Evolutionary conservation across 257 asterid species (phyloP), one percentile per base, ranked within the genome.

Genomic region (Handroanthus guayacan): DNA sequence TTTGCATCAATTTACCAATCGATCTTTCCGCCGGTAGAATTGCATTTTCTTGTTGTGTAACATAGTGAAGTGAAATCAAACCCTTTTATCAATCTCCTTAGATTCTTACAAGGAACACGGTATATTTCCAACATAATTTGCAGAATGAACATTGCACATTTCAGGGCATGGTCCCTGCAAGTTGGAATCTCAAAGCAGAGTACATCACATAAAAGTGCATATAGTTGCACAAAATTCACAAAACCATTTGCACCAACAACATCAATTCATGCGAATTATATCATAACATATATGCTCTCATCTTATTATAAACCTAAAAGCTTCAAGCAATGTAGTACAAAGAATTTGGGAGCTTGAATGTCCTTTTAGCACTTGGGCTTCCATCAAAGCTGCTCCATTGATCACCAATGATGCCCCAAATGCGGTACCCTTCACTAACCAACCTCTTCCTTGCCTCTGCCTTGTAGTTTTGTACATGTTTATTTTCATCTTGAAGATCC

Each of bases 321-420:
- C 69, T 78, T 86, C 80, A 87, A 75, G 87, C 80, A 52, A 87
- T 37, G n/a, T 78, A 87, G 80, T 87, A 87, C 80, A 85, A 67
- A 50, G 86, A 78, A 82, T 87, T 87, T 17, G 88, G 88, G 48
- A 87, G 88, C 81, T 87, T 83, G 83, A 85, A 85, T 67, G 86
- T 78, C 74, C 88, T 78, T 72, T 80, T 78, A 52, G 87, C 86
- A 18, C 16, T 72, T 4, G 88, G 91, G 56, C 34, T 57, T 72
- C 89, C 88, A 48, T 81, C 79, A 50, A 85, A 83, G 45, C 88
- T 85, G 80, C 89, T 85, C 90, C 90, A 87, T 43, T 84, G 90
- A 68, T 83, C 89, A 62, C 89, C 91, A 7, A 87, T 5, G 45
- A 77, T 83, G 4, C 85, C 92, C 81, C 83, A 80, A 37, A 85